These are phyloP conservation scores for Skeletonema costatum DNA, from an alignment of 108 stramenopile species.

Conservation along the genomic window DNA sequence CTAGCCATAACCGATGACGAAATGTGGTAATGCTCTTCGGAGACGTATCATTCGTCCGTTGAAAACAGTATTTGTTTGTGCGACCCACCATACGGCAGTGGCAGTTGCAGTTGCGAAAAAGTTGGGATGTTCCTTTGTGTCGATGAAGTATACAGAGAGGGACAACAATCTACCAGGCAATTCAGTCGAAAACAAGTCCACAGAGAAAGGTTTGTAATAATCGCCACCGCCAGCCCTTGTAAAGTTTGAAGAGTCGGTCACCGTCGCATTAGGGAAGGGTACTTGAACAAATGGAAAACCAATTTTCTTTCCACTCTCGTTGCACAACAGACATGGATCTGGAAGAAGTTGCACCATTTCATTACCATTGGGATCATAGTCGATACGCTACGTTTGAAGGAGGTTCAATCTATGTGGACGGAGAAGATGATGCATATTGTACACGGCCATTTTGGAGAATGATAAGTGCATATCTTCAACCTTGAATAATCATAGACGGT, in stretches of 20 bases:
- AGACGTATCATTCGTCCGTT: slow-evolving; percentile 20
- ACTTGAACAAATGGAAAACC: slow-evolving; percentile 53
- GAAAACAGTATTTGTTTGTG: slow-evolving; percentile 47
- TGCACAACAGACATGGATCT: slow-evolving; percentile 34
- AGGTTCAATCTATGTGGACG: slow-evolving; percentile 41
- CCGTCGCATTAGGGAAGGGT: slow-evolving; percentile 59
- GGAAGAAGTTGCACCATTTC: slow-evolving; percentile 30
- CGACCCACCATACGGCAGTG: slow-evolving; percentile 92
- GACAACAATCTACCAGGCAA: too few species aligned
- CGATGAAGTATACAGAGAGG: neutral
- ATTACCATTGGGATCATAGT: slow-evolving; percentile 15
- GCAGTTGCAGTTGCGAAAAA: slow-evolving; percentile 71
- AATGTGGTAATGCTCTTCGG: slow-evolving; percentile 62
- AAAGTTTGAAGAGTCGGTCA: slow-evolving; percentile 84
- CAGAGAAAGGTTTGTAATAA: slow-evolving; percentile 48
- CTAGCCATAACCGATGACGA: slow-evolving; percentile 78
- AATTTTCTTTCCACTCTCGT: slow-evolving; percentile 52
- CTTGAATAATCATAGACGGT: too few species aligned
- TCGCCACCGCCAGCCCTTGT: slow-evolving; percentile 87
- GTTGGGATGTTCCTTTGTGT: slow-evolving; percentile 55
- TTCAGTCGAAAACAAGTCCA: neutral
- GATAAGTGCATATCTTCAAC: too few species aligned
- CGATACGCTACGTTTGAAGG: slow-evolving; percentile 10
- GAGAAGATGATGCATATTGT: slow-evolving; percentile 40
- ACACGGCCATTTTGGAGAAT: slow-evolving; percentile 13